Evolutionary conservation across 2,329 filamentous ascomycete genomes (phyloP).

Genomic region (Elsinoe perseae): DNA sequence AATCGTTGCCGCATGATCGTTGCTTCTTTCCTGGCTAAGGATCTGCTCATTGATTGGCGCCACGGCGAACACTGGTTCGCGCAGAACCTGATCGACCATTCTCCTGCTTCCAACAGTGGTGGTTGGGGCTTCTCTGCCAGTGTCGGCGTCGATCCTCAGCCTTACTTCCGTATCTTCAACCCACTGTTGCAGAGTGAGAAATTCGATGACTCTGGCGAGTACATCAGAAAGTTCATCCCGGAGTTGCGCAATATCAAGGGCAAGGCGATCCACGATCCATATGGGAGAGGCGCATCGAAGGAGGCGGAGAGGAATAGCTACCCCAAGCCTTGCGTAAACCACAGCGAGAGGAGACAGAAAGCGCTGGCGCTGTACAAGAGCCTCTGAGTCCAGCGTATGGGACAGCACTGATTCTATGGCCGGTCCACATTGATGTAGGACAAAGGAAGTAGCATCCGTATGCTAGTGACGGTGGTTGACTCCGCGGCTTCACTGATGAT

Average conservation of each 20-base stretch:
- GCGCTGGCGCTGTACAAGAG: constrained; percentile 63
- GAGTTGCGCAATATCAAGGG: constrained; percentile 59
- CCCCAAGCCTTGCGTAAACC: constrained; percentile 65
- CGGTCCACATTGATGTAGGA: background rate
- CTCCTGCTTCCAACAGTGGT: constrained; percentile 71
- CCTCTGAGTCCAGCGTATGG: background rate
- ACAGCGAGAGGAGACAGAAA: constrained; percentile 59
- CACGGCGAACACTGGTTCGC: constrained; percentile 77
- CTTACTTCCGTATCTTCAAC: constrained; percentile 88
- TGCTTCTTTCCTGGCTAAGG: constrained; percentile 71
- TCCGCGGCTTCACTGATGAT: background rate
- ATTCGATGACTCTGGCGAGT: constrained; percentile 70
- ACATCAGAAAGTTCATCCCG: constrained; percentile 75
- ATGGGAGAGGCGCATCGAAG: constrained; percentile 53
- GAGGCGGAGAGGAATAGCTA: constrained; percentile 62
- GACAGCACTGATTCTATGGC: background rate
- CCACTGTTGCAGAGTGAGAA: constrained; percentile 77
- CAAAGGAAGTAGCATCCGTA: background rate
- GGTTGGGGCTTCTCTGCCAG: constrained; percentile 60
- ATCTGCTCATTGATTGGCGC: constrained; percentile 75
- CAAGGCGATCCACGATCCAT: constrained; percentile 74
- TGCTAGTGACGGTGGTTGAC: background rate
- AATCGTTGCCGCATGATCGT: constrained; percentile 80
- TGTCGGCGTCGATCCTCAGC: constrained; percentile 74
- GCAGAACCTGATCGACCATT: constrained; percentile 69